A percentile compares a stretch with the other conserved stretches of the same genome.
Evolutionary conservation across 225 moss, liverwort and hornwort genomes (phyloP).

Genomic region (Bryoerythrophyllum caledonicum): DNA sequence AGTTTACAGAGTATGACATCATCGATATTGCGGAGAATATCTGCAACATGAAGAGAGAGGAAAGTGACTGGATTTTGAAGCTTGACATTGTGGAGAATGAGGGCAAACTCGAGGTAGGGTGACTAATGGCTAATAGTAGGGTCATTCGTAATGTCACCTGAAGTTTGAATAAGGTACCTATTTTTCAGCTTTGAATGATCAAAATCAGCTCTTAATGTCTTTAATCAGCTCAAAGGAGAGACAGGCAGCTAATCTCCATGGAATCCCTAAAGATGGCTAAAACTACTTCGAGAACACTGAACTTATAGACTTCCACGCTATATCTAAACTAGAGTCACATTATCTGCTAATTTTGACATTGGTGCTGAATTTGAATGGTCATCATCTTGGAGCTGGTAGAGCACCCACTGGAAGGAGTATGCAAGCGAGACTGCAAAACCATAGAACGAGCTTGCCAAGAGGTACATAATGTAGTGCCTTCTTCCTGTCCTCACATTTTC

Average conservation of each 20-base stretch:
- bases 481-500: not conserved
- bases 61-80: constrained; percentile 90
- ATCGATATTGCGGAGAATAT: constrained; percentile 78
- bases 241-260: too few relatives aligned
- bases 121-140: not conserved
- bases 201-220: too few relatives aligned
- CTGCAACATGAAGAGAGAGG: constrained; percentile 85
- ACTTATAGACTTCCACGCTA: too few relatives aligned
- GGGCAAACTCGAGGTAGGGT: constrained; percentile 65
- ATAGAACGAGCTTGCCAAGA: constrained; percentile 88
- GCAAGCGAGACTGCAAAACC: constrained; percentile 83
- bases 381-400: constrained; percentile 64
- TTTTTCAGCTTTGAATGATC: too few relatives aligned
- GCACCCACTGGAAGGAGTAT: constrained; percentile 79
- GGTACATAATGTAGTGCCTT: constrained; percentile 34
- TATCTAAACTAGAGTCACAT: too few relatives aligned
- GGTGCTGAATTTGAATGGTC: constrained; percentile 8
- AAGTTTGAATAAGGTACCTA: too few relatives aligned
- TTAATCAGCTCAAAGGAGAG: too few relatives aligned
- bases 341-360: not conserved
- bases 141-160: too few relatives aligned
- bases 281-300: too few relatives aligned
- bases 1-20: constrained; percentile 78
- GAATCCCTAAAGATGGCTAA: too few relatives aligned
- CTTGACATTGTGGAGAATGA: constrained; percentile 83